Conservation (phyloP, 148 eudicot species). For the Fagopyrum tataricum region DNA sequence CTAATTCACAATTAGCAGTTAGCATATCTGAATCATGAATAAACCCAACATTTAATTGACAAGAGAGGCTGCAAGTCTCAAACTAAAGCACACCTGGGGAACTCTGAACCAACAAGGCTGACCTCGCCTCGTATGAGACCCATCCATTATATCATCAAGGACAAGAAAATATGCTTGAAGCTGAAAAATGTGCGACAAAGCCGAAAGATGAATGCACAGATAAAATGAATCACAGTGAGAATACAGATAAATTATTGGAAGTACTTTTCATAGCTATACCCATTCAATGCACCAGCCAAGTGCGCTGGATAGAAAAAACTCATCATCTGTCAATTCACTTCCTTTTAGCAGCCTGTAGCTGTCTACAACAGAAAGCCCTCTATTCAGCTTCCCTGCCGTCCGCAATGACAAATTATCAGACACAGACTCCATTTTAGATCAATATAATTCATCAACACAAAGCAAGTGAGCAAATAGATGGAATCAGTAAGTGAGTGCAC, state of each 20-base stretch:
- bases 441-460: not conserved
- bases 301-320: slow-evolving; percentile 69
- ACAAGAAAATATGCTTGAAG: slow-evolving; percentile 92
- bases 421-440: not conserved
- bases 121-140: slow-evolving; percentile 81
- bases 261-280: slow-evolving; percentile 34
- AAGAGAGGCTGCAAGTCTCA: not conserved
- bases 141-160: slow-evolving; percentile 88
- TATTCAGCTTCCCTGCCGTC: slow-evolving; percentile 73
- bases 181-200: slow-evolving; percentile 27
- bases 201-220: not conserved
- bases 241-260: not conserved
- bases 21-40: not conserved
- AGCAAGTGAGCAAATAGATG: not conserved
- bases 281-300: slow-evolving; percentile 99
- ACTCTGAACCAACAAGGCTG: slow-evolving; percentile 87
- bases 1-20: slow-evolving; percentile 23
- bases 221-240: not conserved
- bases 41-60: not conserved
- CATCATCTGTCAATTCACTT: slow-evolving; percentile 65
- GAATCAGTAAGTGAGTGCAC: slow-evolving; percentile 10
- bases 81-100: slow-evolving; percentile 48
- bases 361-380: slow-evolving; percentile 88
- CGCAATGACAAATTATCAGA: slow-evolving; percentile 12
- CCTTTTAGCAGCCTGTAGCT: slow-evolving; percentile 80